Percentiles rank a stretch among this genome's conserved stretches.
Evolutionary conservation across 345 rosid genomes (phyloP).

Genomic region (Murraya koenigii): DNA sequence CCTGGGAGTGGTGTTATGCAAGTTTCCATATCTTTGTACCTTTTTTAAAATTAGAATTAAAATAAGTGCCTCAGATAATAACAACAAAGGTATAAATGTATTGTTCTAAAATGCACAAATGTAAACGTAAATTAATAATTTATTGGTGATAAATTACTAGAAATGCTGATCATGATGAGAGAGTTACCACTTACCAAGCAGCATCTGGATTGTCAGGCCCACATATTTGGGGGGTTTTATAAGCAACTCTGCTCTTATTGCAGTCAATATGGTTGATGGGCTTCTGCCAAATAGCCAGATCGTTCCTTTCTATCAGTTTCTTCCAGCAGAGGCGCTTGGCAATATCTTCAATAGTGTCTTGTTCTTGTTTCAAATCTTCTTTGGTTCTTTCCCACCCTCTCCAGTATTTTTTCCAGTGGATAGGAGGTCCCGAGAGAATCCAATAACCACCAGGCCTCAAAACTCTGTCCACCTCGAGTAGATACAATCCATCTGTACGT

Average conservation of each 20-base stretch:
- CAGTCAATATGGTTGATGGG: conserved; percentile 86
- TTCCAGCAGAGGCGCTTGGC: conserved; percentile 91
- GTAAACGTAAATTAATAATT: too few species aligned
- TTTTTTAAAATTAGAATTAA: too few species aligned
- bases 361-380: conserved; percentile 79
- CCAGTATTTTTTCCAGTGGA: conserved; percentile 88
- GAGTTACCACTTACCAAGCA: conserved; percentile 54
- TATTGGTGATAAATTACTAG: too few species aligned
- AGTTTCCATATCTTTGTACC: conserved; percentile 78
- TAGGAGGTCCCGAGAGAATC: conserved; percentile 96
- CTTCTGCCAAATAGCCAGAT: conserved; percentile 79
- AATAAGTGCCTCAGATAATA: background rate
- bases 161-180: background rate
- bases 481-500: conserved; percentile 70
- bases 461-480: conserved; percentile 84
- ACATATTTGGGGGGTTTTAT: conserved; percentile 66
- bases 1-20: conserved; percentile 84
- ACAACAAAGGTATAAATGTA: background rate
- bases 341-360: conserved; percentile 76
- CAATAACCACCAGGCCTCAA: conserved; percentile 98
- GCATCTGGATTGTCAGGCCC: conserved; percentile 60
- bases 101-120: too few species aligned
- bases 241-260: conserved; percentile 37
- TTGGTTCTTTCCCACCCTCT: conserved; percentile 90
- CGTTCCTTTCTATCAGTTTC: conserved; percentile 71